phyloP scores from a whole-genome alignment of 1,139 yeast genomes.

The Wickerhamiella pararugosa region DNA sequence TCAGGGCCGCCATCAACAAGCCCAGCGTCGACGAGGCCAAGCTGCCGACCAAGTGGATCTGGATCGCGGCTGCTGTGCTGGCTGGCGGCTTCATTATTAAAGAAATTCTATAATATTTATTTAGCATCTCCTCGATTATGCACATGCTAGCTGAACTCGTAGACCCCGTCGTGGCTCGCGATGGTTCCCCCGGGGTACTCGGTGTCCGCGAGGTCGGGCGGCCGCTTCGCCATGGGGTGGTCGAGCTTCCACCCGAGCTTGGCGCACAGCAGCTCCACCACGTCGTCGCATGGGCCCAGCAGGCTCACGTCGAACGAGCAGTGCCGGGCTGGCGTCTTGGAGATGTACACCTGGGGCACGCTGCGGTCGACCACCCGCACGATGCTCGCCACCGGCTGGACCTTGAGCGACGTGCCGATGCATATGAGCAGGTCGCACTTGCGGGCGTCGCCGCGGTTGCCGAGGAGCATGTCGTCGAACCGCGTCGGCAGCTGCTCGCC shows the following conservation, averaged over 20 bases:
- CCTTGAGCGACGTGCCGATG: constrained; percentile 88
- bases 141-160: constrained; percentile 4
- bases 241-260: constrained; percentile 53
- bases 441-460: constrained; percentile 34
- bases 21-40: too few relatives aligned
- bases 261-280: constrained; percentile 49
- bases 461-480: constrained; percentile 47
- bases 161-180: constrained; percentile 12
- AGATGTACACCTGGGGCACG: constrained; percentile 74
- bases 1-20: too few relatives aligned
- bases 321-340: constrained; percentile 65
- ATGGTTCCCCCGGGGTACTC: constrained; percentile 14
- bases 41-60: too few relatives aligned
- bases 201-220: constrained; percentile 11
- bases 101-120: background rate
- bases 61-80: too few relatives aligned
- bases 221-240: constrained; percentile 32
- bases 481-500: constrained; percentile 74
- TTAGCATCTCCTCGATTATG: background rate
- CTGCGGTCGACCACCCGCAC: constrained; percentile 55
- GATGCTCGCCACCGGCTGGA: constrained; percentile 90
- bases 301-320: constrained; percentile 68
- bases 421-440: constrained; percentile 73
- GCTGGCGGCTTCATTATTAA: too few relatives aligned
- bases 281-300: constrained; percentile 81